Percentiles rank a stretch among this genome's conserved stretches.
phyloP scores from a whole-genome alignment of 2,329 filamentous ascomycete species.

The Sporothrix curviconia region DNA sequence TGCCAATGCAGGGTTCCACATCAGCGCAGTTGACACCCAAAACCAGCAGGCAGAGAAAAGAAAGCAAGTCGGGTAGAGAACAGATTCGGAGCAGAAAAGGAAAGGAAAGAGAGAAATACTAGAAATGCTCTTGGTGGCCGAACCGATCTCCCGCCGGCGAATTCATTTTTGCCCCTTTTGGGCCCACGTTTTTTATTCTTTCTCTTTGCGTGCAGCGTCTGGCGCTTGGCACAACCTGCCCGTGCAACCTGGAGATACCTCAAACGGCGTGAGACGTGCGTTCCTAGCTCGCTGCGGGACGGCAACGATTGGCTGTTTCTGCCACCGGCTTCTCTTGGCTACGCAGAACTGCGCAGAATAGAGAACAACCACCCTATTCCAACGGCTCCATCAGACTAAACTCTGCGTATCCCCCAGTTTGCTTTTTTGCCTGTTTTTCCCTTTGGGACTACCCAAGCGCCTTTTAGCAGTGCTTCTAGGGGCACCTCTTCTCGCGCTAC shows the following conservation, averaged over 20 bases:
- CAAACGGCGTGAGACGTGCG: no score
- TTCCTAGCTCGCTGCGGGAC: no score
- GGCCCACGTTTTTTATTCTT: background rate
- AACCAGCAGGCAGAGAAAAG: background rate
- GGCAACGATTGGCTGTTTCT: no score
- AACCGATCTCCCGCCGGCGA: background rate
- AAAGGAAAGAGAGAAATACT: background rate
- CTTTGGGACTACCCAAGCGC: background rate
- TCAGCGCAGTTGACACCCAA: background rate
- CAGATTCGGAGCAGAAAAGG: background rate
- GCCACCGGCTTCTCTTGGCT: background rate
- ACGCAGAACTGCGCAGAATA: constrained; percentile 2
- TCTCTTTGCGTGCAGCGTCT: background rate
- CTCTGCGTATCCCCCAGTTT: background rate
- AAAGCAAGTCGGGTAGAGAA: background rate
- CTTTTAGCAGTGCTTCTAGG: no score
- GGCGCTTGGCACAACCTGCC: background rate
- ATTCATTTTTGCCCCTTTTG: background rate
- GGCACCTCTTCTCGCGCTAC: no score
- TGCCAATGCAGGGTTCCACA: background rate
- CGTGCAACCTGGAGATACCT: no score
- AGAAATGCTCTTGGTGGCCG: background rate
- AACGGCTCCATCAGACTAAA: constrained; percentile 2
- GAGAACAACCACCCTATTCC: background rate
- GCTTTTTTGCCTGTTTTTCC: background rate